Base-by-base conservation (phyloP, 1,139 yeast genomes). In the Diutina mesorugosa region DNA sequence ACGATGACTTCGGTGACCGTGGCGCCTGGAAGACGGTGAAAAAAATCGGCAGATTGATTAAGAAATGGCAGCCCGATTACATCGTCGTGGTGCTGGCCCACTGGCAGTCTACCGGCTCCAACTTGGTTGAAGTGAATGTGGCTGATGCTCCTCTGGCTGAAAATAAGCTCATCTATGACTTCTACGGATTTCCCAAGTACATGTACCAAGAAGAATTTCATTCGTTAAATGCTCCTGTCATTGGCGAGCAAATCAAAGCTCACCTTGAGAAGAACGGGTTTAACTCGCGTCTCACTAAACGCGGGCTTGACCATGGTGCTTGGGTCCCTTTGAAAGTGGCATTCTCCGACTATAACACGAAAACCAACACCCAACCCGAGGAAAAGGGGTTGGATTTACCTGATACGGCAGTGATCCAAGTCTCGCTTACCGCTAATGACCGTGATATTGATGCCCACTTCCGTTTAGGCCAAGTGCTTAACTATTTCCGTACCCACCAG, bases 281-380 rank as follows among this genome's bases (percentile, higher is more conserved):
- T 55, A 62, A 71, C 1, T 69, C 83, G 1, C 68, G 69, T 41
- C 61, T 81, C 21, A 70, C 75, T 21, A 66, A 69, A 21, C 72
- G 95, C 57, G 95, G 95, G 4, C 67, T 87, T 26, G 95, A 87
- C 65, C 95, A 87, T 67, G 95, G 95, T 1, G 85, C 78, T 3
- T 87, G 93, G 90, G 90, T 85, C 1, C 91, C 95, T 0, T 76
- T 84, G 58, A 83, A 85, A 63, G 86, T 85, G 30, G 90, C 89
- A 2, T 85, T 87, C 62, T 77, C 83, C 28, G 73, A 76, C 48
- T 61, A 72, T 54, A 67, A 67, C 14, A 61, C 65, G 9, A 32
- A 45, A 30, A 50, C 53, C 4, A 16, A 52, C n/a, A 55, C 56
- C 9, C 41, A 45, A 45, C 54, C 8, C 57, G 45, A 38, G 8